Evolutionary conservation across 768 basidiomycete species (phyloP), one percentile per base, ranked within the genome.

Genomic region (Tylopilus cervinicoccineus): DNA sequence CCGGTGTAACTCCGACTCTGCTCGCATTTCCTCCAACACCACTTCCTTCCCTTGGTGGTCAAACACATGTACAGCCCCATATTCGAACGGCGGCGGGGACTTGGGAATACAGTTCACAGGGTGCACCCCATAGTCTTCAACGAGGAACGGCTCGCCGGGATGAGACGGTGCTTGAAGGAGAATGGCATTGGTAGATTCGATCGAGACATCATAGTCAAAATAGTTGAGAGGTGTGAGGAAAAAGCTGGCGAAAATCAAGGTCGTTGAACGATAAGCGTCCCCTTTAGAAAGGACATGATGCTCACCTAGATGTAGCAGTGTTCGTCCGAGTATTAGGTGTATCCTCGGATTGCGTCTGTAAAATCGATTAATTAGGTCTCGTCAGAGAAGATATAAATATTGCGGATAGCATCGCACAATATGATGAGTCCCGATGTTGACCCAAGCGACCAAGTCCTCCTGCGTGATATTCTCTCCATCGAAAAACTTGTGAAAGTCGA

Each of bases 351-450:
- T 80, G 77, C 1, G 81, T 80, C 77, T 78, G 45, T 10, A 47
- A 29, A 23, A 22, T n/a, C n/a, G 9, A n/a, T 33, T 19, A 16
- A n/a, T 31, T 6, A 50, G 29, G 22, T 23, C n/a, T n/a, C n/a
- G n/a, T 8, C 8, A 17, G 14, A 16, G 9, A 23, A n/a, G 7
- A 24, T n/a, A n/a, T n/a, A 28, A 12, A 33, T 5, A 20, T 1
- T 4, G 1, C 1, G 17, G 20, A 2, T 3, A 10, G 22, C 1
- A 7, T 52, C 71, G 28, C 48, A 77, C 77, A 41, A 84, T 66
- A 56, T 85, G 83, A 60, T 86, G 83, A 67, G 74, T 84, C 19
- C 83, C 84, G 32, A 85, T 54, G 53, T 84, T 83, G 45, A 85
- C 58, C 81, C 83, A 86, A 16, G 76, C 76, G 4, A 84, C 83